Percentiles rank a stretch among this genome's conserved stretches.
These are phyloP conservation scores for Xerocomus amazonicus DNA, from an alignment of 1,284 basidiomycete genomes.

Conservation along the genomic window DNA sequence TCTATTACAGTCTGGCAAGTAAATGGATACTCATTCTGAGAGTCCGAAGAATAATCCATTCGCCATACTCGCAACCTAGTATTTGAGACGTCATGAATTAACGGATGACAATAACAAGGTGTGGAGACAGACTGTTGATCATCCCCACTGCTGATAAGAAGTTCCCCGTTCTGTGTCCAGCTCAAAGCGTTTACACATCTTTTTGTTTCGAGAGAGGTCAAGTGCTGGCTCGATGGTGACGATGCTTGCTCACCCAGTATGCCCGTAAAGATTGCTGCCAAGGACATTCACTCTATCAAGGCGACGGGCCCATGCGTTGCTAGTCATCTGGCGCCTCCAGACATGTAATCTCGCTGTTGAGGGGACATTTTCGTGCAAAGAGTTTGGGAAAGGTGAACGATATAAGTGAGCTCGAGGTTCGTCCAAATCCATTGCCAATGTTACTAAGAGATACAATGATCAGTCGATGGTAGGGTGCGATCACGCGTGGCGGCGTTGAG, in stretches of 20 bases:
- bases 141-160: slow-evolving; percentile 78
- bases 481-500: background rate
- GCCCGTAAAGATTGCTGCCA: slow-evolving; percentile 53
- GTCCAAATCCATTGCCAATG: slow-evolving; percentile 16
- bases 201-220: slow-evolving; percentile 3
- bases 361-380: slow-evolving; percentile 7
- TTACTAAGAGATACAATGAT: background rate
- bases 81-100: slow-evolving; percentile 18
- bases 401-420: slow-evolving; percentile 1
- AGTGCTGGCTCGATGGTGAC: background rate
- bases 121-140: slow-evolving; percentile 67
- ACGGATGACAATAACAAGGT: slow-evolving; percentile 21
- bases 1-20: slow-evolving; percentile 59
- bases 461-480: background rate
- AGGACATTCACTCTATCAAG: slow-evolving; percentile 62
- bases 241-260: slow-evolving; percentile 53
- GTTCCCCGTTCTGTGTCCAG: slow-evolving; percentile 75
- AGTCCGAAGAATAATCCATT: slow-evolving; percentile 39
- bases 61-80: slow-evolving; percentile 68
- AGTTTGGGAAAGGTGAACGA: slow-evolving; percentile 4
- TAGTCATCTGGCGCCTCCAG: slow-evolving; percentile 24
- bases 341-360: slow-evolving; percentile 26
- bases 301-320: slow-evolving; percentile 26
- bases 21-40: slow-evolving; percentile 50
- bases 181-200: slow-evolving; percentile 85